Conservation (phyloP, 352 stramenopile species). For the Pythium plurisporium region DNA sequence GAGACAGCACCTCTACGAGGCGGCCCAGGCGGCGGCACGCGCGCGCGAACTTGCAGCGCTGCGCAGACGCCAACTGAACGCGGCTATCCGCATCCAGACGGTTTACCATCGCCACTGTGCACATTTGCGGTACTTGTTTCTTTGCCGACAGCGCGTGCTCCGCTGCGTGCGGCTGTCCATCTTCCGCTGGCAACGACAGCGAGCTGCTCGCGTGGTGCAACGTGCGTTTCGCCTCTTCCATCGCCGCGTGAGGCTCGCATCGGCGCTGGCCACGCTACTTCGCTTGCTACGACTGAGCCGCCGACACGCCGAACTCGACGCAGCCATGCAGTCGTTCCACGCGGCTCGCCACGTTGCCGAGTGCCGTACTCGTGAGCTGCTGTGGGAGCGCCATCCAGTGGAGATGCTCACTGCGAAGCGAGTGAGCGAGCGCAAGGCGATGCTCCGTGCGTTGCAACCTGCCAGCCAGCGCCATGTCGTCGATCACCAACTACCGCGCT, state of each 20-base stretch:
- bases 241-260: conserved; percentile 24
- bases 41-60: conserved; percentile 22
- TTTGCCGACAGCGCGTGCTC: conserved; percentile 31
- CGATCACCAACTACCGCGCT: too few relatives aligned
- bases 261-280: conserved; percentile 23
- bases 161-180: conserved; percentile 26
- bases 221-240: conserved; percentile 30
- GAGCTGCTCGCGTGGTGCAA: conserved; percentile 32
- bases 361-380: background rate
- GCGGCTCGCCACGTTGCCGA: conserved; percentile 8
- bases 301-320: conserved; percentile 30
- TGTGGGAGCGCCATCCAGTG: conserved; percentile 2
- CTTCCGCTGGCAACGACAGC: conserved; percentile 27
- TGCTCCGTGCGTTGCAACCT: background rate
- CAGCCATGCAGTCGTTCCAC: conserved; percentile 22
- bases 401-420: conserved; percentile 8
- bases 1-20: conserved; percentile 23
- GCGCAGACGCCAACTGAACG: conserved; percentile 20
- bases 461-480: background rate
- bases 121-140: conserved; percentile 18
- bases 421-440: conserved; percentile 1
- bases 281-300: conserved; percentile 26
- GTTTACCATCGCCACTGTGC: conserved; percentile 26
- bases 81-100: conserved; percentile 33
- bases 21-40: conserved; percentile 18